phyloP scores from a whole-genome alignment of 768 basidiomycete genomes.

The Tricholoma bakamatsutake region DNA sequence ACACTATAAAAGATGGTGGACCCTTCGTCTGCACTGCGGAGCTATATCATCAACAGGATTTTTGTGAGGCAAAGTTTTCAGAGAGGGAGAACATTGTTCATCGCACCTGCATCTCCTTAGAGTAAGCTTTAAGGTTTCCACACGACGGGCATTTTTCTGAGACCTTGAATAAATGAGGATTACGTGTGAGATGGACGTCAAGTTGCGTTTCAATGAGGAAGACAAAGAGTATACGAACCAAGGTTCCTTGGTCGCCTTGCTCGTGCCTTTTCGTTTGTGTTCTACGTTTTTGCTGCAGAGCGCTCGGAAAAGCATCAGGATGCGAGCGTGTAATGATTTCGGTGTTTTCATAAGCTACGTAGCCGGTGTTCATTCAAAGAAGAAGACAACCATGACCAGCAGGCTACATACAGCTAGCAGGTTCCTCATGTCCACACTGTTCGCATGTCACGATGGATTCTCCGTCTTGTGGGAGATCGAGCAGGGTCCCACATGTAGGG shows the following conservation, averaged over 20 bases:
- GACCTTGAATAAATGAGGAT: slow-evolving; percentile 43
- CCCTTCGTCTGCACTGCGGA: slow-evolving; percentile 91
- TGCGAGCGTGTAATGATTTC: slow-evolving; percentile 88
- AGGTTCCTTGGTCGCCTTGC: slow-evolving; percentile 56
- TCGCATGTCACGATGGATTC: slow-evolving; percentile 77
- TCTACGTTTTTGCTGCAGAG: slow-evolving; percentile 79
- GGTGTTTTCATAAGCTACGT: slow-evolving; percentile 84
- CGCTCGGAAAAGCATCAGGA: slow-evolving; percentile 91
- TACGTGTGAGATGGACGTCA: too few species aligned
- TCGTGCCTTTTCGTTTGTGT: slow-evolving; percentile 82
- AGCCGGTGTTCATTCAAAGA: neutral
- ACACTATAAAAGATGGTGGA: slow-evolving; percentile 94
- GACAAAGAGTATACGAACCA: slow-evolving; percentile 25
- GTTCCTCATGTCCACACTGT: slow-evolving; percentile 83
- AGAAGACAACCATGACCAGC: neutral
- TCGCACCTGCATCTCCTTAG: slow-evolving; percentile 81
- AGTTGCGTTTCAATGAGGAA: neutral
- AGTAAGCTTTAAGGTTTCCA: slow-evolving; percentile 79
- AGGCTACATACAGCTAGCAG: slow-evolving; percentile 71
- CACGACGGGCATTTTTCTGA: slow-evolving; percentile 88
- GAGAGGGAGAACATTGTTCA: neutral
- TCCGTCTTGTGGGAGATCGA: slow-evolving; percentile 73
- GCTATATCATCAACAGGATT: slow-evolving; percentile 29
- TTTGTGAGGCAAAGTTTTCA: neutral
- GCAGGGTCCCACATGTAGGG: slow-evolving; percentile 85